Conservation (phyloP, 345 rosid species). For the Eucalyptus decipiens region DNA sequence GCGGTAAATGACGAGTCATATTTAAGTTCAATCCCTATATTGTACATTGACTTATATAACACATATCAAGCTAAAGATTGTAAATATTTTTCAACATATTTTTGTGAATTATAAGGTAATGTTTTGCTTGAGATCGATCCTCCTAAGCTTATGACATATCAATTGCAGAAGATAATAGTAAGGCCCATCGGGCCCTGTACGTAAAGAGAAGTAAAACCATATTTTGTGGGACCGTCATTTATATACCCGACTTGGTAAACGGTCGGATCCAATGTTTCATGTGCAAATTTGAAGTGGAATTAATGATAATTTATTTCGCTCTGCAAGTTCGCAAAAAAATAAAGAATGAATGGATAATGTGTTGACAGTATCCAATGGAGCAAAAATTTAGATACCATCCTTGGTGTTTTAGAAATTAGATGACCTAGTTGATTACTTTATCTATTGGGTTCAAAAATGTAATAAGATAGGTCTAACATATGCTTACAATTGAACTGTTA, state of each 20-base stretch:
- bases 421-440: background rate
- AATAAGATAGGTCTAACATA: background rate
- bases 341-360: background rate
- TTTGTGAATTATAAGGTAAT: background rate
- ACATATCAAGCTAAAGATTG: background rate
- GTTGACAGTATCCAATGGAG: background rate
- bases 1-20: accelerated
- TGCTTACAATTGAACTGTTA: background rate
- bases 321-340: background rate
- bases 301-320: background rate
- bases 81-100: background rate
- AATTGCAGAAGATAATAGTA: accelerated
- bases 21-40: background rate
- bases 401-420: background rate
- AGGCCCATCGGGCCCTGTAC: background rate
- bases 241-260: background rate
- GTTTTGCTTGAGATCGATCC: background rate
- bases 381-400: background rate
- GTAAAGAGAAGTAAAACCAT: background rate
- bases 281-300: background rate
- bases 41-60: background rate
- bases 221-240: background rate
- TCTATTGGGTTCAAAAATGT: background rate
- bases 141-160: background rate
- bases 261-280: background rate